Conservation (phyloP, 2,329 filamentous ascomycete species). For the Botryotinia convoluta region DNA sequence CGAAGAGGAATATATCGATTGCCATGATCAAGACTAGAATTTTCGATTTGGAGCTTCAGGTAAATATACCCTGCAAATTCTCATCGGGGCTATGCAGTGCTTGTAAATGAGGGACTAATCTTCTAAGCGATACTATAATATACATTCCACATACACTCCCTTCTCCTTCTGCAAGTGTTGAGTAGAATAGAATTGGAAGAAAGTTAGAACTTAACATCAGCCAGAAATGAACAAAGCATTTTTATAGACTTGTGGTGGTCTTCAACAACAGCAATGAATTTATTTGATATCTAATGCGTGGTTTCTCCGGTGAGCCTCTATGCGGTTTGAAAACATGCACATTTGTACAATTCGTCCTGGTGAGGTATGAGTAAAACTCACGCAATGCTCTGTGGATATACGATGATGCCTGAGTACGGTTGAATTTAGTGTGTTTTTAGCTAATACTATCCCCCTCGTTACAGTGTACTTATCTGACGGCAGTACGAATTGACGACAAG, state of each 20-base stretch:
- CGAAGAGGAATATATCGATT: not conserved
- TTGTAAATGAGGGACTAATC: not conserved
- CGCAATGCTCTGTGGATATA: not conserved
- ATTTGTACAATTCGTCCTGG: not conserved
- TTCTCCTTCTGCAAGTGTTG: not conserved
- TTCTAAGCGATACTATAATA: not conserved
- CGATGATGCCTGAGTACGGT: not conserved
- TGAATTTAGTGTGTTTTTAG: not conserved
- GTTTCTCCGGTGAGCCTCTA: not conserved
- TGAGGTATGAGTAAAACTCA: not conserved
- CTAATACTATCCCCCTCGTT: not conserved
- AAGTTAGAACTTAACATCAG: not conserved
- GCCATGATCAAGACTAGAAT: not conserved
- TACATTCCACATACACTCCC: not conserved
- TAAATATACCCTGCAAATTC: not conserved
- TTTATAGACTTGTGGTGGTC: not conserved
- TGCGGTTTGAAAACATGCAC: not conserved
- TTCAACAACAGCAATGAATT: not conserved
- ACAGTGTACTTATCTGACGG: not conserved
- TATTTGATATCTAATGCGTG: not conserved
- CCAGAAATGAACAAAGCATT: not conserved
- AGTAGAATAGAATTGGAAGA: not conserved
- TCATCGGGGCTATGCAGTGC: not conserved
- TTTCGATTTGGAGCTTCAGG: not conserved
- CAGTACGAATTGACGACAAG: not conserved